A percentile compares a stretch with the other conserved stretches of the same genome.
Evolutionary conservation across 805 yeast genomes (phyloP).

Genomic region (Pichia exigua): DNA sequence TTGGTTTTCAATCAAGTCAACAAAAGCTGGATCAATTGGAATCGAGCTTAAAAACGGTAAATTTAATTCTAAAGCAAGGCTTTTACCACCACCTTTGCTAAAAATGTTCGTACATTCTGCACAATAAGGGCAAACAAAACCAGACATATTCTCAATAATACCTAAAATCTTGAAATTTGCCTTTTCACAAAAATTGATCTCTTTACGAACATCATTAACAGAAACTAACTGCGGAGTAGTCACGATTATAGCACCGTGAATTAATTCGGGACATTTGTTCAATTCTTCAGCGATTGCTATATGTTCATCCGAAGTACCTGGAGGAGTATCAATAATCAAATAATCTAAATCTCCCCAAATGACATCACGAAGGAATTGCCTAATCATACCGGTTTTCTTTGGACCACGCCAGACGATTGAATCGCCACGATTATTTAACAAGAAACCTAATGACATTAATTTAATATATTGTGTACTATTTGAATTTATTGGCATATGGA

Average conservation of each 20-base stretch:
- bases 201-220: constrained; percentile 89
- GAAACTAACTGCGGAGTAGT: constrained; percentile 96
- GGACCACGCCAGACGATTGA: constrained; percentile 99
- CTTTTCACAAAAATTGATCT: constrained; percentile 83
- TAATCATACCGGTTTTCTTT: constrained; percentile 94
- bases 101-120: constrained; percentile 88
- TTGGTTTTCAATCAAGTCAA: constrained; percentile 76
- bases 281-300: constrained; percentile 93
- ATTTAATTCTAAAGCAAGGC: constrained; percentile 51
- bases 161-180: constrained; percentile 79
- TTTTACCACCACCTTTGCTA: constrained; percentile 86
- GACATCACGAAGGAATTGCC: constrained; percentile 86
- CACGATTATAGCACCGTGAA: constrained; percentile 87
- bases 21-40: constrained; percentile 91
- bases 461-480: constrained; percentile 29
- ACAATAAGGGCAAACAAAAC: constrained; percentile 91
- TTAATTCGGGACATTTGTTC: constrained; percentile 49
- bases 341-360: constrained; percentile 82
- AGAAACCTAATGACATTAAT: constrained; percentile 83
- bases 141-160: constrained; percentile 92
- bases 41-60: constrained; percentile 75
- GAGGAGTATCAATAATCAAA: constrained; percentile 91
- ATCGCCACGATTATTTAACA: constrained; percentile 75
- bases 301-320: constrained; percentile 98
- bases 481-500: constrained; percentile 30